Conservation (phyloP, 1,284 basidiomycete genomes). For the Ceratobasidium sp. region DNA sequence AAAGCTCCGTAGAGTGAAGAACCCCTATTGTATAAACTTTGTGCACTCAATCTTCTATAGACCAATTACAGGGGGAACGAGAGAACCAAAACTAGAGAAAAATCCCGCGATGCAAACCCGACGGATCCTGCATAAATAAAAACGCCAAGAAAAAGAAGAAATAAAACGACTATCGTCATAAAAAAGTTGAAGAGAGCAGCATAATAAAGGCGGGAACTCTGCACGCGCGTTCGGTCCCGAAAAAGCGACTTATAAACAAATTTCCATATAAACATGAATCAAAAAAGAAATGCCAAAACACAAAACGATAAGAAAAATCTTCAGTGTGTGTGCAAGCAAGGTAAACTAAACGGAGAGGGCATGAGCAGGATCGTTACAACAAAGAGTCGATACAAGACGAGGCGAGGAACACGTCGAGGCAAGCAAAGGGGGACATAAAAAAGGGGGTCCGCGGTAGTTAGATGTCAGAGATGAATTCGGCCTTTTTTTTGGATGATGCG, state of each 20-base stretch:
- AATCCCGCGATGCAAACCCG: background rate
- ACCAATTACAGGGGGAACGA: conserved; percentile 33
- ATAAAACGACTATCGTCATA: conserved; percentile 2
- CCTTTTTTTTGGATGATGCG: conserved; percentile 7
- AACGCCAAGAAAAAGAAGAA: conserved; percentile 15
- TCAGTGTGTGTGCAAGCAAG: too few species aligned
- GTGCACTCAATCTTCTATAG: conserved; percentile 23
- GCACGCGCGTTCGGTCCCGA: background rate
- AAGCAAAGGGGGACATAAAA: conserved; percentile 11
- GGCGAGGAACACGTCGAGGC: background rate
- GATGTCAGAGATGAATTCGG: background rate
- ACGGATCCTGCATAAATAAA: conserved; percentile 19
- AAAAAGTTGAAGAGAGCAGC: background rate
- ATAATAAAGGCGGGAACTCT: background rate
- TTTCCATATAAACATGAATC: conserved; percentile 1
- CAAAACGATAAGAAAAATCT: background rate
- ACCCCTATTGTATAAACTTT: conserved; percentile 19
- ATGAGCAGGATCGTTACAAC: conserved; percentile 35
- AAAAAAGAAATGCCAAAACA: conserved; percentile 17
- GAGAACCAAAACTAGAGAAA: background rate
- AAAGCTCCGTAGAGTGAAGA: too few species aligned
- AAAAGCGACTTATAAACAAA: background rate
- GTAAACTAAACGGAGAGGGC: too few species aligned
- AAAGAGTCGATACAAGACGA: conserved; percentile 26
- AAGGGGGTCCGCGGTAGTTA: conserved; percentile 1